phyloP scores from a whole-genome alignment of 2,329 filamentous ascomycete species.

The Fusarium abutilonis region DNA sequence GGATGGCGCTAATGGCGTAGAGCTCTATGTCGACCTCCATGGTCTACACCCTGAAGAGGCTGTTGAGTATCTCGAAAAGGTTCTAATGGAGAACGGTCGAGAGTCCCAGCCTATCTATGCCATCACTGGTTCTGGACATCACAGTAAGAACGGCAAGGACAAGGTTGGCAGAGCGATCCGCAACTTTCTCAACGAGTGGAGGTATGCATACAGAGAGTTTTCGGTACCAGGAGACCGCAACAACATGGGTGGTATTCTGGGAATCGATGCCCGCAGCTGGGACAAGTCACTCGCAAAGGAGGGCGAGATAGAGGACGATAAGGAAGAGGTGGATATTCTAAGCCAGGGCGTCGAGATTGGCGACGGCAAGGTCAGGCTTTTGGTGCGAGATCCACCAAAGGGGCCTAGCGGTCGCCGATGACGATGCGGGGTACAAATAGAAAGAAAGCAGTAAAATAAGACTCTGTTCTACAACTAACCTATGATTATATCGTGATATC shows the following conservation, averaged over 20 bases:
- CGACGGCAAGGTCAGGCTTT: slow-evolving; percentile 71
- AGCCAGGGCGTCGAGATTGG: slow-evolving; percentile 74
- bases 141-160: slow-evolving; percentile 98
- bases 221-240: slow-evolving; percentile 92
- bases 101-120: slow-evolving; percentile 85
- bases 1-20: slow-evolving; percentile 66
- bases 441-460: slow-evolving; percentile 48
- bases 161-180: slow-evolving; percentile 96
- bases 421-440: slow-evolving; percentile 44
- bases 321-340: slow-evolving; percentile 65
- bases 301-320: slow-evolving; percentile 53
- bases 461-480: slow-evolving; percentile 32
- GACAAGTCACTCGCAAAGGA: slow-evolving; percentile 68
- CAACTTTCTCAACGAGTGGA: slow-evolving; percentile 92
- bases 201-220: slow-evolving; percentile 95
- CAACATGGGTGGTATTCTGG: slow-evolving; percentile 79
- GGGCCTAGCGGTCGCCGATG: slow-evolving; percentile 62
- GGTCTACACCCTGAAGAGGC: slow-evolving; percentile 99
- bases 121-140: slow-evolving; percentile 95
- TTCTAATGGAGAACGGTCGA: slow-evolving; percentile 82
- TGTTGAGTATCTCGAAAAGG: slow-evolving; percentile 89
- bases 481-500: background rate
- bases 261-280: slow-evolving; percentile 74
- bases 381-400: slow-evolving; percentile 70
- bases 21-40: slow-evolving; percentile 95